Base-by-base conservation (phyloP, 768 basidiomycete species). In the Kondoa subrosea region DNA sequence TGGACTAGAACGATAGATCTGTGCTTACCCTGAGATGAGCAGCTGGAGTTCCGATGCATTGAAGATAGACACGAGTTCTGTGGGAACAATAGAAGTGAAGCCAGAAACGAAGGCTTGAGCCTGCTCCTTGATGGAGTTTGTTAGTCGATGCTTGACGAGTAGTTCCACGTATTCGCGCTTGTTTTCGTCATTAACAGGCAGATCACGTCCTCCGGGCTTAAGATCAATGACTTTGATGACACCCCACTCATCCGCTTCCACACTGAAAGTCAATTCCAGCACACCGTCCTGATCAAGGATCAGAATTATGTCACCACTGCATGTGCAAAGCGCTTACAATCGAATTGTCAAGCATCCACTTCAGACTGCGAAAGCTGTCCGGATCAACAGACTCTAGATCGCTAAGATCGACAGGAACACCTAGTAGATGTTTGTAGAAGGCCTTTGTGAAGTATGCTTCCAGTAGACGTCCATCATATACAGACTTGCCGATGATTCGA, bases 361-460 rank as follows among this genome's bases (percentile, higher is more conserved):
- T 88, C 14, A 99, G 80, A 0, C 91, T 93, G 72, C 93, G 96
- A 81, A 96, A 96, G 77, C 97, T 97, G 77, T 93, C 91, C 0
- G 92, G 92, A 78, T 97, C 92, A 56, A 96, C 88, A 85, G 89
- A 93, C 78, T 97, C 92, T 26, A 97, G 88, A 76, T 97, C 93
- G 70, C 85, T 83, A 77, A 96, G 90, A 77, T 97, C 92, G 68
- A 97, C 91, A 4, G 85, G 90, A 75, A 92, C 91, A 57, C 88
- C 89, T 31, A 99, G 82, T 30, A 99, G 81, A 76, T 97, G 95
- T 69, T 93, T 84, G 80, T 99, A 97, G 77, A 97, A 78, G 73
- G 93, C 93, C 63, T 92, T 85, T 21, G 91, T 91, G 76, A 99
- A 99, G 81, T 99, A 93, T 25, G 95, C 95, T 76, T 99, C 95